Base-by-base conservation (phyloP, 2,329 filamentous ascomycete genomes). In the Fusarium bactridioides region DNA sequence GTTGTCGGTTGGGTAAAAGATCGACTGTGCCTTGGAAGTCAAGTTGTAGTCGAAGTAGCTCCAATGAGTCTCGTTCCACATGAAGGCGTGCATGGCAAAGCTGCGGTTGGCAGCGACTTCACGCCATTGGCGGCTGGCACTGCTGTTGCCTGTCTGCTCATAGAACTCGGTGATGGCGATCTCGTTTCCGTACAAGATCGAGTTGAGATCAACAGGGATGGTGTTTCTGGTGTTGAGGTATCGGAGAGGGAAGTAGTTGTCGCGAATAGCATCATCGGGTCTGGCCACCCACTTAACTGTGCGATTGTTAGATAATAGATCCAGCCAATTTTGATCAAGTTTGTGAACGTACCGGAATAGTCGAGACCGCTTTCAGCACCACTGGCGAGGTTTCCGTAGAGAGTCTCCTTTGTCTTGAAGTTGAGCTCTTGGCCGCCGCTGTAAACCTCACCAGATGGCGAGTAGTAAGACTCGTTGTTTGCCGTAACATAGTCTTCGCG, bases 31-130 rank as follows among this genome's bases (percentile, higher is more conserved):
- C 15, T 79, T 80, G 1, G 88, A 88, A 1, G 89, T 92, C 35
- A 90, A 69, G 81, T 92, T 93, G 83, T 88, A 92, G 83, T 93
- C 91, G 76, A 92, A 92, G 82, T 91, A 93, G 79, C 86, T 86
- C 79, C 83, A 87, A 67, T 89, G 84, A 11, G 87, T 89, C 35
- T 86, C 81, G 78, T 91, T 91, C 90, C 90, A 93, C 79, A 92
- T 84, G 50, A 92, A 79, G 2, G 84, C 82, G 53, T 87, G 86
- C 86, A 93, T 92, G 70, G 89, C 90, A 47, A 86, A 84, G 78
- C 88, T 89, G 67, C 91, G 87, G 35, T 83, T 80, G 7, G 78
- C 75, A 18, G 90, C 90, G 10, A 83, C 78, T 8, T 82, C 75
- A 10, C 82, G 80, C 86, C 88, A 92, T 15, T 81, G 72, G 12